Evolutionary conservation across 2,329 filamentous ascomycete species (phyloP).

Genomic region (Tetracladium maxilliforme): DNA sequence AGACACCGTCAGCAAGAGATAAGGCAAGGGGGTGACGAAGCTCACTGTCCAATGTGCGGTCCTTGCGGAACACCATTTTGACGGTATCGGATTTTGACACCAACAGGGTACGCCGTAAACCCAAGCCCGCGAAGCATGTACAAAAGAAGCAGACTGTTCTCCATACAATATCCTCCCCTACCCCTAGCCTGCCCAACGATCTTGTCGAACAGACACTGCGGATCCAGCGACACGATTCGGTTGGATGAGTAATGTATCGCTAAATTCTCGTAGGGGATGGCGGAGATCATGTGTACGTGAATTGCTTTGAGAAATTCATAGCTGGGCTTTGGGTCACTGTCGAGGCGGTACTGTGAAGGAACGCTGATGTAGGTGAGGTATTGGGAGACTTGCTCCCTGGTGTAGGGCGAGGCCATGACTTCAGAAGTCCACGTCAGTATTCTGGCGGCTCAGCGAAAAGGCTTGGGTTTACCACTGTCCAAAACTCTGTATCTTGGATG

Average conservation of each 20-base stretch:
- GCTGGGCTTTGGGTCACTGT: constrained; percentile 5
- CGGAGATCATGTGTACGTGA: constrained; percentile 9
- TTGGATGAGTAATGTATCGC: constrained; percentile 10
- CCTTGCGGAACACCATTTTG: constrained; percentile 11
- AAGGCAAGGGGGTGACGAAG: constrained; percentile 6
- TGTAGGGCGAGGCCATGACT: constrained; percentile 7
- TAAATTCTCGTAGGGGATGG: constrained; percentile 12
- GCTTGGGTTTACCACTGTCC: too few relatives aligned
- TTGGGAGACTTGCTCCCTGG: constrained; percentile 6
- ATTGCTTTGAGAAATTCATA: constrained; percentile 9
- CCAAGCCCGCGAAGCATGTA: constrained; percentile 34
- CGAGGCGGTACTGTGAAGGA: constrained; percentile 5
- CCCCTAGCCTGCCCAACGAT: constrained; percentile 8
- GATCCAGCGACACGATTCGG: constrained; percentile 8
- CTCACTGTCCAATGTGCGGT: constrained; percentile 10
- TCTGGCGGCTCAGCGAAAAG: too few relatives aligned
- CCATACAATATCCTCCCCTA: constrained; percentile 2
- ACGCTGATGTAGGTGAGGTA: constrained; percentile 10
- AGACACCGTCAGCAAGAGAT: too few relatives aligned
- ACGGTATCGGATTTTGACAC: constrained; percentile 28
- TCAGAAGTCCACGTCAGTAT: too few relatives aligned
- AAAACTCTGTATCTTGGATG: too few relatives aligned
- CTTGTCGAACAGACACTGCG: constrained; percentile 11
- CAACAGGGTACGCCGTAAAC: constrained; percentile 37
- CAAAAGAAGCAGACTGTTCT: constrained; percentile 31